Evolutionary conservation across 352 stramenopile genomes (phyloP), one percentile per base, ranked within the genome.

Genomic region (Globisporangium ultimum): DNA sequence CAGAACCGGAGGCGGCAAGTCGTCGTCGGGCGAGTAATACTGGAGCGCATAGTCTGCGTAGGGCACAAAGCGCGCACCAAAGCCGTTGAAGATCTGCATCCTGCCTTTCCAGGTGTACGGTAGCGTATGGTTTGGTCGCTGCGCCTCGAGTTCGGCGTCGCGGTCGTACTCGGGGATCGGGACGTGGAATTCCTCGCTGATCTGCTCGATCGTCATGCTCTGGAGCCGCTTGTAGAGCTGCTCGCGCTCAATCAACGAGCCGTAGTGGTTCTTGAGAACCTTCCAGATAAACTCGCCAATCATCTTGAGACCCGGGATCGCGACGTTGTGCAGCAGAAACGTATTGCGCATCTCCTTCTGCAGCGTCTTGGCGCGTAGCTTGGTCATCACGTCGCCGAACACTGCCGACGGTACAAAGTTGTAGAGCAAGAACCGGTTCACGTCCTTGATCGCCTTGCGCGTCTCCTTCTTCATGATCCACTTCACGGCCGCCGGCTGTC

Each of bases 341-440:
- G 68, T 72, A 2, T 53, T 22, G 0, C 65, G 13, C 24, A 58
- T 58, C 43, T 49, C 53, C 11, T 41, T 43, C 17, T 59, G 43
- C 32, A 59, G n/a, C 4, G 43, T 45, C 17, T 53, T 64, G 9
- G 55, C 58, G 38, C 71, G 71, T 13, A 76, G 61, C 28, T 69
- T 72, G 17, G 58, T 66, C 14, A 73, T 67, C 15, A 18, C 71
- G 58, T 8, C 72, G 2, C 78, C 78, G 18, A 75, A 69, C 49
- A 77, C 66, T 61, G 74, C 72, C 0, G 75, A 73, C 21, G 75
- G 78, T 28, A 88, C 69, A 42, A 84, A 61, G 28, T 82, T 79
- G 65, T 84, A 83, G 48, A 85, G 64, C 24, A 85, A 22, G 40
- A 68, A 38, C 18, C 51, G 61, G 4, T 66, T 56, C 4, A 73